These are phyloP conservation scores for Naganishia vishniacii DNA, from an alignment of 768 basidiomycete species.

Conservation along the genomic window DNA sequence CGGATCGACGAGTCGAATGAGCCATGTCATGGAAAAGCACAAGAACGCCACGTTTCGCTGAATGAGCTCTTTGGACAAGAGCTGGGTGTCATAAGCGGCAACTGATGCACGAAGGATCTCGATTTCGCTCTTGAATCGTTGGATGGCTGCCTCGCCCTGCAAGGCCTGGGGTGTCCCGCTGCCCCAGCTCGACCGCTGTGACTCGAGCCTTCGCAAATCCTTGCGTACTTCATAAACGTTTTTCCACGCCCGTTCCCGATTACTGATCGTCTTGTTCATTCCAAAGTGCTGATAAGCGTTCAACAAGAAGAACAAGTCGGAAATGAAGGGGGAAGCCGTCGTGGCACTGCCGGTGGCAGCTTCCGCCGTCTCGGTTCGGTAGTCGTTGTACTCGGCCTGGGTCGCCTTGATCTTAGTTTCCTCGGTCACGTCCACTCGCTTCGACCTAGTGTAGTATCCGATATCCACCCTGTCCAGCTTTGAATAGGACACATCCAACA, in stretches of 20 bases:
- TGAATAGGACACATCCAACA: slow-evolving; percentile 82
- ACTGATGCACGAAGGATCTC: slow-evolving; percentile 66
- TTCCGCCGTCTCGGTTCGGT: slow-evolving; percentile 54
- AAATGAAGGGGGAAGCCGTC: slow-evolving; percentile 54
- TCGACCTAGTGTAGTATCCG: slow-evolving; percentile 67
- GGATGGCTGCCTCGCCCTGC: slow-evolving; percentile 59
- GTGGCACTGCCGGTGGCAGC: background rate
- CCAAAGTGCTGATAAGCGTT: slow-evolving; percentile 86
- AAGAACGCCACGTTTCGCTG: slow-evolving; percentile 73
- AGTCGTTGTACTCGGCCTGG: slow-evolving; percentile 72
- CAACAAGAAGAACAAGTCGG: slow-evolving; percentile 85
- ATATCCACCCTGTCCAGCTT: slow-evolving; percentile 84
- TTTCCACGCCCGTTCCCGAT: slow-evolving; percentile 55
- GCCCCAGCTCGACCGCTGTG: slow-evolving; percentile 66
- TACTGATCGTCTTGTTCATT: slow-evolving; percentile 71
- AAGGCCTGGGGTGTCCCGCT: slow-evolving; percentile 50
- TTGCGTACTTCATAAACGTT: slow-evolving; percentile 59
- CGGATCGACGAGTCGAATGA: slow-evolving; percentile 84
- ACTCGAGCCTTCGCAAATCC: slow-evolving; percentile 68
- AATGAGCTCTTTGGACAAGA: slow-evolving; percentile 78
- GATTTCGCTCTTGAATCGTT: slow-evolving; percentile 57
- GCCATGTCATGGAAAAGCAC: slow-evolving; percentile 88
- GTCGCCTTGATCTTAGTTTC: slow-evolving; percentile 93
- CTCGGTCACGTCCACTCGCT: slow-evolving; percentile 70
- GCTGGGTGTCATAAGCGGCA: slow-evolving; percentile 73